Evolutionary conservation across 768 basidiomycete species (phyloP).

Genomic region (Crassisporium funariophilum): DNA sequence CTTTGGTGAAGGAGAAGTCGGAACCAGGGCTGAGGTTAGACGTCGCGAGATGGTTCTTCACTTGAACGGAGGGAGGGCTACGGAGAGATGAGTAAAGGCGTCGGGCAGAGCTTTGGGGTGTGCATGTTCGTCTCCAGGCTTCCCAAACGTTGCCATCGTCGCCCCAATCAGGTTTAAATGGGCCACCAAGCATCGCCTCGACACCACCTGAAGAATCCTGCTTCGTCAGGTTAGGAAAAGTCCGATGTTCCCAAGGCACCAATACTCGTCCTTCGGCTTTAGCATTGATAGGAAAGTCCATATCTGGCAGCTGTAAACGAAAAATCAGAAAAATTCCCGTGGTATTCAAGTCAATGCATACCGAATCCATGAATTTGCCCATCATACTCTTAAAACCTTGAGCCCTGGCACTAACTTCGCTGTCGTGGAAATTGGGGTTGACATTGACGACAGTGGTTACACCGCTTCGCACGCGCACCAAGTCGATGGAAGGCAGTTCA

Average conservation of each 20-base stretch:
- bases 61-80: constrained; percentile 37
- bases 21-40: constrained; percentile 35
- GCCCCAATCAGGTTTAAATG: constrained; percentile 83
- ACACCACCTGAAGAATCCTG: constrained; percentile 53
- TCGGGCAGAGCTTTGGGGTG: constrained; percentile 75
- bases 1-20: constrained; percentile 65
- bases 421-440: constrained; percentile 58
- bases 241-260: constrained; percentile 88
- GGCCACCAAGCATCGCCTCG: constrained; percentile 56
- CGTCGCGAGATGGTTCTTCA: constrained; percentile 28
- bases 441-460: constrained; percentile 59
- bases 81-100: constrained; percentile 82
- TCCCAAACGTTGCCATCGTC: constrained; percentile 91
- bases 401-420: constrained; percentile 77
- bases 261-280: constrained; percentile 93
- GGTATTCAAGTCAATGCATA: constrained; percentile 29
- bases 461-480: constrained; percentile 79
- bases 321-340: background rate
- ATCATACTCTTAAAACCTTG: constrained; percentile 78
- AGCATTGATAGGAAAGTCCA: constrained; percentile 94
- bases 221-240: constrained; percentile 68
- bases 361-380: constrained; percentile 64
- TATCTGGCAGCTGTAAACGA: constrained; percentile 72
- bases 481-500: constrained; percentile 78
- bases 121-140: constrained; percentile 89